phyloP scores from a whole-genome alignment of 148 eudicot genomes.

The Bassia scoparia region DNA sequence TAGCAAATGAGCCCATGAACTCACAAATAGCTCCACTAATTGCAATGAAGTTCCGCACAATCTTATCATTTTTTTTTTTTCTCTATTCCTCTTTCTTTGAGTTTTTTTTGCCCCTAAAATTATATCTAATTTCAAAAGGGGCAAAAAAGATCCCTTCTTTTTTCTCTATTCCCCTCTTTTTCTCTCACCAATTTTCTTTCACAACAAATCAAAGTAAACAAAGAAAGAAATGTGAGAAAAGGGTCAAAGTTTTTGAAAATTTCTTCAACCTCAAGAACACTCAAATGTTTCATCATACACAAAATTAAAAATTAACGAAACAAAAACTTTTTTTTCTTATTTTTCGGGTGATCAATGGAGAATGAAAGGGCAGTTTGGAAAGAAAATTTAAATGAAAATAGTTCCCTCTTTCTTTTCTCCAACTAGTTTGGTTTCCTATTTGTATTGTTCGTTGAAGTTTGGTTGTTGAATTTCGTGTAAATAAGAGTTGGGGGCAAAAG shows the following conservation, averaged over 20 bases:
- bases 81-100: not conserved
- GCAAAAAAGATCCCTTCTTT: too few species aligned
- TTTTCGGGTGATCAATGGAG: not conserved
- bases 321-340: too few species aligned
- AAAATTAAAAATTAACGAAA: too few species aligned
- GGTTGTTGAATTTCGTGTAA: not conserved
- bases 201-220: too few species aligned
- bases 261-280: not conserved
- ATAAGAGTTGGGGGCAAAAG: not conserved
- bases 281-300: not conserved
- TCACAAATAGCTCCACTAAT: slow-evolving; percentile 66
- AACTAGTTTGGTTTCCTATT: not conserved
- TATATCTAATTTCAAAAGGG: too few species aligned
- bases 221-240: not conserved
- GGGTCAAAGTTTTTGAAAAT: not conserved
- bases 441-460: not conserved
- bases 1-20: slow-evolving; percentile 69
- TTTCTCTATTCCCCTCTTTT: too few species aligned
- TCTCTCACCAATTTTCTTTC: not conserved
- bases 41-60: slow-evolving; percentile 55
- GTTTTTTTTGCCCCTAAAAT: not conserved
- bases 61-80: slow-evolving; percentile 48
- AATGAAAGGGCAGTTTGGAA: slow-evolving; percentile 15
- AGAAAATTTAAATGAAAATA: not conserved
- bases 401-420: slow-evolving; percentile 9